Base-by-base conservation (phyloP, 1,284 basidiomycete genomes). In the Macrocybe sp. region DNA sequence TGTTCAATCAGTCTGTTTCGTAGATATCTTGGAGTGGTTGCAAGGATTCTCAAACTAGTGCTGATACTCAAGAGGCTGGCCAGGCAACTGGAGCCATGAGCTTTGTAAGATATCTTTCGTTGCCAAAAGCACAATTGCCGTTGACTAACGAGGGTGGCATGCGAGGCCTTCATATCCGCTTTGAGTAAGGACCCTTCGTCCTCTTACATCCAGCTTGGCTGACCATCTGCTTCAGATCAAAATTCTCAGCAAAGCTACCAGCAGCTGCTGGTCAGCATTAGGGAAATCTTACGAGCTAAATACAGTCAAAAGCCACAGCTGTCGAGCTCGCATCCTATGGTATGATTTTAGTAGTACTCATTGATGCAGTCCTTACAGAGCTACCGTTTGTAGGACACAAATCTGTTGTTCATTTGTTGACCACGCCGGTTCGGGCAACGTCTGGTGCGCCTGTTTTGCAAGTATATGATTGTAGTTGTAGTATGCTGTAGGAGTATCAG, bases 1-100 rank as follows among this genome's bases (percentile, higher is more conserved):
- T 32, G 45, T 22, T 14, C 12, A 6, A 37, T 46, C 28, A 29
- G 39, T 10, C 30, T 22, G 22, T 22, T 22, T 22, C 47, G 3
- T 50, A 75, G 73, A 85, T 90, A 31, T 83, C 81, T 9, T 94
- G 85, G 81, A 89, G 87, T 58, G 95, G 93, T 4, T 97, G 94
- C 69, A 94, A 92, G 61, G 94, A 97, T 62, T 79, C 82, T 10
- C 93, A 97, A 67, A 97, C 94, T 7, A 92, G 89, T 59, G 94
- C 94, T 9, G 94, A 97, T 62, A 87, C 92, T 0, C 72, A 75
- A 46, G 89, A 94, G 64, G 80, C 80, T 3, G 92, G 92, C 1
- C 72, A 77, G 47, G 92, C 87, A 4, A 92, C 90, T 1, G 95
- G 94, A 39, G 92, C 92, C 1, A 94, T 94, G 92, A 86, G 81